Conservation (phyloP, 352 stramenopile genomes). For the Chrysophaeum taylorii region DNA sequence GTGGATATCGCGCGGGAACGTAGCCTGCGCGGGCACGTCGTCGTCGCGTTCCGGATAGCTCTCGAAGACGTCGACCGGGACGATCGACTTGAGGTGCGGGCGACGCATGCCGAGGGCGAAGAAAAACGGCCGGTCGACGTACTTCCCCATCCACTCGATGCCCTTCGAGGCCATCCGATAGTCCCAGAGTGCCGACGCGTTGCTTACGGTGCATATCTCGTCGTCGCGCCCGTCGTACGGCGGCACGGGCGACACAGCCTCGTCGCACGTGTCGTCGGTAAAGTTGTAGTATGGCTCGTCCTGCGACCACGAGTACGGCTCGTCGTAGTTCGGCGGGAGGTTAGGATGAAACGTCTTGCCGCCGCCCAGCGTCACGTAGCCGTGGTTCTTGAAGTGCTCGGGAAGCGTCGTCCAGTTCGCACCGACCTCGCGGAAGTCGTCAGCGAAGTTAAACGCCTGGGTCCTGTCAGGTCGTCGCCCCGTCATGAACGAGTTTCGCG, state of each 20-base stretch:
- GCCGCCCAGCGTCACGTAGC: constrained; percentile 18
- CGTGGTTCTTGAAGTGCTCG: constrained; percentile 12
- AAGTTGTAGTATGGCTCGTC: too few relatives aligned
- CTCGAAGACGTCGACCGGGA: constrained; percentile 12
- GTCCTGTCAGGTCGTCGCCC: constrained; percentile 3
- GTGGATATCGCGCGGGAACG: not conserved
- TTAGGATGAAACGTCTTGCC: constrained; percentile 22
- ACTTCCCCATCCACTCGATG: not conserved
- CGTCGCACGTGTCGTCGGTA: too few relatives aligned
- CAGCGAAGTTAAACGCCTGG: constrained; percentile 16
- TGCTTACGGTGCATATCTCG: too few relatives aligned
- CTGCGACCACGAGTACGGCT: constrained; percentile 2
- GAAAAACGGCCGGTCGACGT: too few relatives aligned
- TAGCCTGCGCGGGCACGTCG: too few relatives aligned
- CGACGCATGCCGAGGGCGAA: constrained; percentile 17
- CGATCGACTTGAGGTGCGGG: constrained; percentile 19
- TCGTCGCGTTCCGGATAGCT: too few relatives aligned
- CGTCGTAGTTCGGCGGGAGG: constrained; percentile 17
- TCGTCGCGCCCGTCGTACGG: too few relatives aligned
- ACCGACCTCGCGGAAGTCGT: not conserved
- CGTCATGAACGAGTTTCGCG: constrained; percentile 15
- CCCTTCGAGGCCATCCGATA: not conserved
- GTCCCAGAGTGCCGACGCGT: too few relatives aligned
- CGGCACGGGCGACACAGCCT: too few relatives aligned
- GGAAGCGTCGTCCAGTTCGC: not conserved